Base-by-base conservation (phyloP, 2,329 filamentous ascomycete genomes). In the Ustulina deusta region DNA sequence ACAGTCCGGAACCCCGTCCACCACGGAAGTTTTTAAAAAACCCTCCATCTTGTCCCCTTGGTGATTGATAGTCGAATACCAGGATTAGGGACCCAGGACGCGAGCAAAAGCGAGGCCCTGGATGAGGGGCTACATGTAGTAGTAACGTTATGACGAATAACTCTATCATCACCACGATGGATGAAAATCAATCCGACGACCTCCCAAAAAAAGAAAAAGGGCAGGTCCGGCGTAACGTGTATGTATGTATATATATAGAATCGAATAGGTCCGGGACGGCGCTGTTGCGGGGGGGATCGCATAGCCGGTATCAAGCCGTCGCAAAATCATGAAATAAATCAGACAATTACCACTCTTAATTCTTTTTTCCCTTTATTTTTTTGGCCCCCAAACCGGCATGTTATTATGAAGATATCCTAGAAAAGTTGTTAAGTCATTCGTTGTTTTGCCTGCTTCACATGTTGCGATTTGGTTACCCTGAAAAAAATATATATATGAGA, bases 291-390 rank as follows among this genome's bases (percentile, higher is more conserved):
- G 22, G 17, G 17, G 61, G 46, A 44, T 25, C 22, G 42, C 13
- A 44, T 3, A 10, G 38, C 5, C 32, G 40, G 38, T n/a, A 40
- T 40, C 34, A 6, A n/a, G 38, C 29, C 46, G n/a, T 56, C 10
- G 40, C 42, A 38, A 15, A 32, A 42, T 56, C 22, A 60, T 29
- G 58, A 66, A 65, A 68, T 68, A 59, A 63, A 66, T 61, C 36
- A 51, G 65, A 71, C 59, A 66, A 71, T 69, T 61, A 66, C 69
- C 63, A 71, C 66, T 69, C 66, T 62, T 54, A 9, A 17, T 17
- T 42, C 25, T 6, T 51, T 27, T 20, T 29, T 32, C 20, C 13
- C n/a, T 27, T 20, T 56, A 32, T 25, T 20, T 22, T 25, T 7
- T 48, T 7, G 6, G 3, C 20, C 6, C 4, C 29, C 2, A 9